Evolutionary conservation across 768 basidiomycete species (phyloP).

Genomic region (Boletus bicolor): DNA sequence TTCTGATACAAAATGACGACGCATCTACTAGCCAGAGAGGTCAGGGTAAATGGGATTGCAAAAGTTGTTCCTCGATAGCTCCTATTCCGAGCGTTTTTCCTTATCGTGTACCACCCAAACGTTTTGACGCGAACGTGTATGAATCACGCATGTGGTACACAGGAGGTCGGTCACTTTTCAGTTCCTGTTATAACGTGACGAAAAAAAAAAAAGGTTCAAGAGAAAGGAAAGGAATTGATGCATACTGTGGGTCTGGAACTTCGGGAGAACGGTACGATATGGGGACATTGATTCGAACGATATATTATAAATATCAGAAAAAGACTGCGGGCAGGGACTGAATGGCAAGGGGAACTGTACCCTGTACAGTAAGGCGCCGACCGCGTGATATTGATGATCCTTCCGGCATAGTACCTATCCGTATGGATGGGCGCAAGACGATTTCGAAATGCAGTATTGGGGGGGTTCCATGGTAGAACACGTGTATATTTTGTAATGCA

Average conservation of each 20-base stretch:
- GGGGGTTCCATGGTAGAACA: neutral
- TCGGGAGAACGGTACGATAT: too few relatives aligned
- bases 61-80: neutral
- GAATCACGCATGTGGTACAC: neutral
- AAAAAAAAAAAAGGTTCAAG: too few relatives aligned
- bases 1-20: neutral
- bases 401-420: slow-evolving; percentile 14
- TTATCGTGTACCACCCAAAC: neutral
- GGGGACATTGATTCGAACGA: too few relatives aligned
- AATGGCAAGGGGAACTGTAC: too few relatives aligned
- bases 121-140: neutral
- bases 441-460: slow-evolving; percentile 2
- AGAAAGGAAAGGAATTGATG: too few relatives aligned
- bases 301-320: too few relatives aligned
- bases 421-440: slow-evolving; percentile 7
- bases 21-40: too few relatives aligned
- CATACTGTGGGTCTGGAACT: too few relatives aligned
- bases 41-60: neutral
- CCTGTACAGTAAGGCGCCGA: too few relatives aligned
- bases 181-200: too few relatives aligned
- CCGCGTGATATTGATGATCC: slow-evolving; percentile 8
- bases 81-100: too few relatives aligned
- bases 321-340: too few relatives aligned
- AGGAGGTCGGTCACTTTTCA: neutral
- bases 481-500: neutral